phyloP scores from a whole-genome alignment of 768 basidiomycete species.

The Boletus reticulatus region DNA sequence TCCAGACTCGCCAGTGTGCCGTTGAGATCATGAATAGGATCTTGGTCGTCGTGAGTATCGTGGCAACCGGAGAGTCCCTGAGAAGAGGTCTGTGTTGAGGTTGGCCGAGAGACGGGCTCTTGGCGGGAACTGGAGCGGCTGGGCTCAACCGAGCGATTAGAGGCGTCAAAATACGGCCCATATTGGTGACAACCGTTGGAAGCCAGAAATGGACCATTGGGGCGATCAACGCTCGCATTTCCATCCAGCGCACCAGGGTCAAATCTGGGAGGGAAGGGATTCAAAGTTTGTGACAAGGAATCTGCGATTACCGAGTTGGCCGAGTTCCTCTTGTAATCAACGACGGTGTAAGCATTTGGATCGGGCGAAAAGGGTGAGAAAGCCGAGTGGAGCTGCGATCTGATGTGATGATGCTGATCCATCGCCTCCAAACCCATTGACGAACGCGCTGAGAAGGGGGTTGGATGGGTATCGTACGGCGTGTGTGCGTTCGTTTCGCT shows the following conservation, averaged over 20 bases:
- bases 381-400: conserved; percentile 21
- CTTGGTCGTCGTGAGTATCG: conserved; percentile 40
- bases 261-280: conserved; percentile 53
- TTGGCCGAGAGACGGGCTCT: conserved; percentile 54
- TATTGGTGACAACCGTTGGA: conserved; percentile 46
- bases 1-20: conserved; percentile 75
- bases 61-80: conserved; percentile 23
- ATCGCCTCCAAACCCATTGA: conserved; percentile 10
- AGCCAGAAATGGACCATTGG: conserved; percentile 45
- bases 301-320: conserved; percentile 38
- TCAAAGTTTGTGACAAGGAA: conserved; percentile 45
- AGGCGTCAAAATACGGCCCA: conserved; percentile 43
- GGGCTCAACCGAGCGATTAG: conserved; percentile 38
- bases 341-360: conserved; percentile 47
- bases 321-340: conserved; percentile 35
- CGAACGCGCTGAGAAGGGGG: conserved; percentile 15
- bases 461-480: conserved; percentile 23
- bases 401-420: conserved; percentile 19
- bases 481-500: conserved; percentile 14
- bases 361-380: conserved; percentile 85
- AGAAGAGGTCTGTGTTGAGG: conserved; percentile 43
- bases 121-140: conserved; percentile 41
- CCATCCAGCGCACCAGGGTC: conserved; percentile 36
- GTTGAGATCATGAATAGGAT: conserved; percentile 66
- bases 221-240: conserved; percentile 33